A percentile compares a stretch with the other conserved stretches of the same genome.
phyloP scores from a whole-genome alignment of 2,329 filamentous ascomycete genomes.

The Stromatinia cepivora region DNA sequence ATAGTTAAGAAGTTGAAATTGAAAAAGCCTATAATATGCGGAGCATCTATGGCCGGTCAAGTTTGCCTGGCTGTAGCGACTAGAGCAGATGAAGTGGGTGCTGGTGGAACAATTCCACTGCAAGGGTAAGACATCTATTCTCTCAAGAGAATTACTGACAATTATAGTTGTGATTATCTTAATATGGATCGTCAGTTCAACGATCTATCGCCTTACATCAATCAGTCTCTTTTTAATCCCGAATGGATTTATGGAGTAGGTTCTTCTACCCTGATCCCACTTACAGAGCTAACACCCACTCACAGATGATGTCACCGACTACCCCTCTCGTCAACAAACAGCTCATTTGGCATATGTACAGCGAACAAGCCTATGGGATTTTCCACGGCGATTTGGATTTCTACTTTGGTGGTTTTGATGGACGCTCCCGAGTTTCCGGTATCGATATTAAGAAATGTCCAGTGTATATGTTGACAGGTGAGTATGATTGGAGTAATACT shows the following conservation, averaged over 20 bases:
- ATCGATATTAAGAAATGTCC: constrained; percentile 52
- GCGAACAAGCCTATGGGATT: constrained; percentile 51
- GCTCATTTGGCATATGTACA: constrained; percentile 52
- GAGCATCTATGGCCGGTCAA: constrained; percentile 53
- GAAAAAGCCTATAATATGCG: constrained; percentile 50
- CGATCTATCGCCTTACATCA: constrained; percentile 7
- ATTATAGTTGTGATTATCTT: constrained; percentile 4
- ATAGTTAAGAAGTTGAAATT: constrained; percentile 48
- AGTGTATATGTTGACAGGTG: constrained; percentile 52
- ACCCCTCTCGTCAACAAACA: constrained; percentile 40
- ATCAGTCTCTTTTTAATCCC: constrained; percentile 9
- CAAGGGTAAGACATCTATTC: constrained; percentile 42
- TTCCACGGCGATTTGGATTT: constrained; percentile 54
- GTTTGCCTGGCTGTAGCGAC: constrained; percentile 50
- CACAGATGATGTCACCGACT: constrained; percentile 11
- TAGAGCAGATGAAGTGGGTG: constrained; percentile 48
- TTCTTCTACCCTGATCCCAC: neutral
- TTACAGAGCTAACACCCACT: neutral
- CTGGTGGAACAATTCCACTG: constrained; percentile 48
- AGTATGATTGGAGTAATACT: constrained; percentile 31
- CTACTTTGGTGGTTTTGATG: constrained; percentile 53
- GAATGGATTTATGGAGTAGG: constrained; percentile 15
- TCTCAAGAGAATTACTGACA: neutral
- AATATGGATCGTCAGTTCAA: constrained; percentile 8
- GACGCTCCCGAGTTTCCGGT: constrained; percentile 45